Percentiles rank a stretch among this genome's conserved stretches.
Evolutionary conservation across 345 rosid genomes (phyloP).

Genomic region (Garcia nutans): DNA sequence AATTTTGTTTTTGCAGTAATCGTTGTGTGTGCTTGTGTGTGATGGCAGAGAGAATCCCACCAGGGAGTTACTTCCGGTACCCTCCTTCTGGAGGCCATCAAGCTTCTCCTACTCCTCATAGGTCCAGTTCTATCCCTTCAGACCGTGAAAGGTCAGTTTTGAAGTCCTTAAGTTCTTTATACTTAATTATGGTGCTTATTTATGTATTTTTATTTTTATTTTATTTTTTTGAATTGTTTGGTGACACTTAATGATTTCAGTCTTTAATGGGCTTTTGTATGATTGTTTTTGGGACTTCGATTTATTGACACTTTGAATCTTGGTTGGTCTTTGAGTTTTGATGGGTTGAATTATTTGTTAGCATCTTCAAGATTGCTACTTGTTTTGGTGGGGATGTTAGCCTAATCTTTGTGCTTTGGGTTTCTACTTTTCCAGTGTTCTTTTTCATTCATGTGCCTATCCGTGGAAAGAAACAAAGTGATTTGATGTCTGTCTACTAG

Average conservation of each 20-base stretch:
- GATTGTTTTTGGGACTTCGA: slow-evolving; percentile 6
- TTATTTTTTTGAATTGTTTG: slow-evolving; percentile 6
- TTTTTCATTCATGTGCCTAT: not conserved
- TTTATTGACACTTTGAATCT: not conserved
- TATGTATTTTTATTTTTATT: not conserved
- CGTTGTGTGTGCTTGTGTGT: slow-evolving; percentile 15
- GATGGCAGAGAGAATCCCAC: slow-evolving; percentile 88
- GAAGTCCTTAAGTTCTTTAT: slow-evolving; percentile 1
- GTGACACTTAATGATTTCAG: slow-evolving; percentile 13
- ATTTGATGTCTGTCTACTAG: not conserved
- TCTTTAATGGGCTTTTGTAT: slow-evolving; percentile 9
- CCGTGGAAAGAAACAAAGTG: not conserved
- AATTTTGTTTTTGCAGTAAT: slow-evolving; percentile 8
- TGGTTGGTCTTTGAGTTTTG: slow-evolving; percentile 2
- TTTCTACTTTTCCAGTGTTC: not conserved
- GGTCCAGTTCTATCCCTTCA: slow-evolving; percentile 62
- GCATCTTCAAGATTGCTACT: not conserved
- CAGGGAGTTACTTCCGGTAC: slow-evolving; percentile 83
- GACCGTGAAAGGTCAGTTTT: slow-evolving; percentile 71
- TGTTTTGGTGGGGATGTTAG: not conserved
- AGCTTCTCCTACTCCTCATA: slow-evolving; percentile 90
- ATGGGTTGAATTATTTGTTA: not conserved
- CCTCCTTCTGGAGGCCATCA: slow-evolving; percentile 67
- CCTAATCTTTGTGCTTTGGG: not conserved
- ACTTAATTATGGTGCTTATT: not conserved